phyloP scores from a whole-genome alignment of 768 basidiomycete species.

The Tephrocybe sp. region DNA sequence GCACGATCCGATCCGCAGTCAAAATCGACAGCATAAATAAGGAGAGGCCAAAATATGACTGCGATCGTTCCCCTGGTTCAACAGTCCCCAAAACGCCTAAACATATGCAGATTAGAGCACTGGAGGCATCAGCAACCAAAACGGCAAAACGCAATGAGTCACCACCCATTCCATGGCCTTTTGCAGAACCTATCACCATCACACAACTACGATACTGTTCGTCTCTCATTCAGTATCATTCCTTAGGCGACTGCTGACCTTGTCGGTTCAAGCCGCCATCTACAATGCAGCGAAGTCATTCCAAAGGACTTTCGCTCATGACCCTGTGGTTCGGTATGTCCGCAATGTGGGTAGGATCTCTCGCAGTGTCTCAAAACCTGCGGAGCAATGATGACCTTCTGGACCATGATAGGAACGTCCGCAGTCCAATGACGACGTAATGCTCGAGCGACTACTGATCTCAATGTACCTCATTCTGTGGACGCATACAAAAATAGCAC shows the following conservation, averaged over 20 bases:
- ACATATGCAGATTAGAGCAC: not conserved
- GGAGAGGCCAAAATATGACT: not conserved
- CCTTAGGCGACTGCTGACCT: not conserved
- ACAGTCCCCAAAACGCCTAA: not conserved
- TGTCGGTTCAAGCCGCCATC: conserved; percentile 2
- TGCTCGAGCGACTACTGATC: conserved; percentile 4
- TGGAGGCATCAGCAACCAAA: not conserved
- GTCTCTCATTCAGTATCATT: not conserved
- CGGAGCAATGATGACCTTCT: not conserved
- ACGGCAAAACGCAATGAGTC: not conserved
- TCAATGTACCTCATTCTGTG: conserved; percentile 12
- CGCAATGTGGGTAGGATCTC: conserved; percentile 9
- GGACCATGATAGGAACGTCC: conserved; percentile 3
- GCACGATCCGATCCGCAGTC: not conserved
- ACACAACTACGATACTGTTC: conserved; percentile 1
- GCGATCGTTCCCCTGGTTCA: not conserved
- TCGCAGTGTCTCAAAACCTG: not conserved
- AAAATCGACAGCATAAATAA: not conserved
- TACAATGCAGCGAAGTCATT: conserved; percentile 20
- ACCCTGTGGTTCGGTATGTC: conserved; percentile 22
- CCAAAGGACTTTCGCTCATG: conserved; percentile 13
- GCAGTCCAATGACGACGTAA: not conserved
- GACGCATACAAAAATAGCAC: conserved; percentile 20
- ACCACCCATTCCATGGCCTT: not conserved
- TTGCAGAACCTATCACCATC: not conserved